A percentile compares a stretch with the other conserved stretches of the same genome.
Evolutionary conservation across 1,284 basidiomycete genomes (phyloP).

Genomic region (Fomitopsis palustris): DNA sequence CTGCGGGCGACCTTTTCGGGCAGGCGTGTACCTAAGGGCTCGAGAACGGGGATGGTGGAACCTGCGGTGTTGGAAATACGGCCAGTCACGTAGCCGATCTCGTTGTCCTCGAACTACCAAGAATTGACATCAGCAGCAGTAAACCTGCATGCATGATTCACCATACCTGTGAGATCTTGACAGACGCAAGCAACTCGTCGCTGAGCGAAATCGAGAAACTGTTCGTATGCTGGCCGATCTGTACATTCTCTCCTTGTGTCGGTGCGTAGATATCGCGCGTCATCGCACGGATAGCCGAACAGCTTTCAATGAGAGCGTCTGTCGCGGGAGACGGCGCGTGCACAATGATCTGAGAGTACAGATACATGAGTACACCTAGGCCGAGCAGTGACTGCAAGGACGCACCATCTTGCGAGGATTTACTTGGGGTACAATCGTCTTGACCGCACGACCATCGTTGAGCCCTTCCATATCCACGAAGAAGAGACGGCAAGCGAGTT

Average conservation of each 20-base stretch:
- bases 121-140: neutral
- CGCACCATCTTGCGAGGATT: slow-evolving; percentile 91
- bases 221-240: slow-evolving; percentile 94
- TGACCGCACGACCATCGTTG: slow-evolving; percentile 94
- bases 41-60: slow-evolving; percentile 70
- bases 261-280: slow-evolving; percentile 91
- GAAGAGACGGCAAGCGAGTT: slow-evolving; percentile 80
- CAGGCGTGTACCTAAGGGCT: slow-evolving; percentile 37
- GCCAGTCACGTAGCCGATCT: slow-evolving; percentile 89
- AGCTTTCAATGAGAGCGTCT: slow-evolving; percentile 73
- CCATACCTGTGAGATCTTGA: slow-evolving; percentile 88
- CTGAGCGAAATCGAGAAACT: slow-evolving; percentile 93
- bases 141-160: neutral
- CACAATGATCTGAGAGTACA: slow-evolving; percentile 71
- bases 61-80: slow-evolving; percentile 79
- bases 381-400: neutral
- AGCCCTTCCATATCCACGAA: slow-evolving; percentile 96
- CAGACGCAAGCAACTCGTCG: slow-evolving; percentile 75
- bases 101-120: slow-evolving; percentile 91
- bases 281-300: slow-evolving; percentile 79
- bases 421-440: slow-evolving; percentile 94
- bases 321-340: slow-evolving; percentile 71
- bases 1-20: slow-evolving; percentile 25
- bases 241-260: slow-evolving; percentile 65
- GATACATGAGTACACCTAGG: neutral